phyloP scores from a whole-genome alignment of 257 asterid species.

The Scutellaria minor region DNA sequence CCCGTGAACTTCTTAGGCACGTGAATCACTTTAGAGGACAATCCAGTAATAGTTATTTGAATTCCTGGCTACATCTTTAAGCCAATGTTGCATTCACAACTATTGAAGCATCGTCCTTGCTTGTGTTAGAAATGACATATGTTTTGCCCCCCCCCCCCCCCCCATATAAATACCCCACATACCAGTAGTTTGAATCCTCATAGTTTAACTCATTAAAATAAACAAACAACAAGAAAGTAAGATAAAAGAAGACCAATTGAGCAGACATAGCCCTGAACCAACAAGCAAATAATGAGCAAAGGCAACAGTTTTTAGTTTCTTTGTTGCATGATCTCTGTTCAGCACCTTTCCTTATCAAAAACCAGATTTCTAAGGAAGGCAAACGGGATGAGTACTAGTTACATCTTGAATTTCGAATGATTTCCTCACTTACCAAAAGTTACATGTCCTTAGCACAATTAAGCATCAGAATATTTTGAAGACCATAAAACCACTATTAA shows the following conservation, averaged over 20 bases:
- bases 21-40: constrained; percentile 16
- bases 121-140: neutral
- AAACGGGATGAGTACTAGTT: neutral
- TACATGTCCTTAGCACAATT: neutral
- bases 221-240: neutral
- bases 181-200: neutral
- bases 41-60: neutral
- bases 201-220: neutral
- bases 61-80: neutral
- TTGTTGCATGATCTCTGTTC: neutral
- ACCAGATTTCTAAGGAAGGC: neutral
- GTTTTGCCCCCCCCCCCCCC: constrained; percentile 1
- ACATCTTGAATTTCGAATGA: neutral
- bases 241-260: neutral
- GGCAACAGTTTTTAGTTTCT: neutral
- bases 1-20: neutral
- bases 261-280: neutral
- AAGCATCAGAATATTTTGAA: neutral
- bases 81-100: constrained; percentile 25
- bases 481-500: neutral
- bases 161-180: neutral
- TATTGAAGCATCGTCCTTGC: neutral
- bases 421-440: constrained; percentile 3
- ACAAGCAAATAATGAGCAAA: neutral
- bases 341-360: neutral